Percentiles rank a stretch among this genome's conserved stretches.
Conservation (phyloP, 2,329 filamentous ascomycete genomes). For the Hypoxylon sp. region DNA sequence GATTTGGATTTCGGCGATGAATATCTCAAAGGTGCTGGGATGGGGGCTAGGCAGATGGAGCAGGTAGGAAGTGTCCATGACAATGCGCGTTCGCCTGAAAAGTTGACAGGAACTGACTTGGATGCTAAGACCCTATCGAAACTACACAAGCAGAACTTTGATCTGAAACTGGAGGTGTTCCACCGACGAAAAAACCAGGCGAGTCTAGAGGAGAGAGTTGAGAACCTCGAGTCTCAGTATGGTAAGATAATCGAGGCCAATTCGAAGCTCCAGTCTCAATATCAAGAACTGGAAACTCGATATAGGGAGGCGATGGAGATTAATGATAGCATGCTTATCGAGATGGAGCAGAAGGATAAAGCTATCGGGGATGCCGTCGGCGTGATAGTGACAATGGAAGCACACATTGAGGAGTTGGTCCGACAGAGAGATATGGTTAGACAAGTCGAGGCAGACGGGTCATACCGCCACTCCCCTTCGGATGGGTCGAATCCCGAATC, state of each 20-base stretch:
- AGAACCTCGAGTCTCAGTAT: slow-evolving; percentile 67
- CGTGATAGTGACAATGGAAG: slow-evolving; percentile 77
- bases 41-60: slow-evolving; percentile 78
- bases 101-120: slow-evolving; percentile 24
- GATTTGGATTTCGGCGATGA: slow-evolving; percentile 62
- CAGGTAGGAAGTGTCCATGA: slow-evolving; percentile 61
- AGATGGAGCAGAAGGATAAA: slow-evolving; percentile 77
- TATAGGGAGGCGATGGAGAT: slow-evolving; percentile 67
- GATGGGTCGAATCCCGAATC: slow-evolving; percentile 50
- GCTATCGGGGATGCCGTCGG: slow-evolving; percentile 79
- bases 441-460: slow-evolving; percentile 62
- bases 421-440: slow-evolving; percentile 69
- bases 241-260: slow-evolving; percentile 62
- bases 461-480: slow-evolving; percentile 54
- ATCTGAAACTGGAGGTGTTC: slow-evolving; percentile 80
- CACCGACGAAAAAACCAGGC: slow-evolving; percentile 76
- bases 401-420: slow-evolving; percentile 68
- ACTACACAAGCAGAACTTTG: slow-evolving; percentile 82
- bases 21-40: slow-evolving; percentile 63
- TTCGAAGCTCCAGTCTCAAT: slow-evolving; percentile 66
- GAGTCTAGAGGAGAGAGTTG: slow-evolving; percentile 70
- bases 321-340: slow-evolving; percentile 70
- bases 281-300: slow-evolving; percentile 44
- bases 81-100: slow-evolving; percentile 14
- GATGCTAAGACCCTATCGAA: slow-evolving; percentile 71